A percentile compares a stretch with the other conserved stretches of the same genome.
phyloP scores from a whole-genome alignment of 2,329 filamentous ascomycete species.

The Cladosporium sp. region DNA sequence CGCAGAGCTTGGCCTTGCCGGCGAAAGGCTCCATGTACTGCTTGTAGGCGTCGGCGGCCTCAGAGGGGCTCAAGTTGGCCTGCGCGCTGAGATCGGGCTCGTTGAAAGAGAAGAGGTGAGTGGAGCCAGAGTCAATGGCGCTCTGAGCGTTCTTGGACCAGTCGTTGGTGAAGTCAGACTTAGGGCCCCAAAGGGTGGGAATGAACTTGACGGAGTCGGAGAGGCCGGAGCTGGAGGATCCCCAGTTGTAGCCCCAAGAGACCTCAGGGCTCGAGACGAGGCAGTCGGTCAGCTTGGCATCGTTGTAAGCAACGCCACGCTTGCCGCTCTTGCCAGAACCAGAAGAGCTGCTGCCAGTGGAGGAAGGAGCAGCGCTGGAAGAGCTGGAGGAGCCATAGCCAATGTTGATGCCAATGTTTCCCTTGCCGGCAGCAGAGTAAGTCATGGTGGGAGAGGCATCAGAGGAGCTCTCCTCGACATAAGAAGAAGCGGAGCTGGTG shows the following conservation, averaged over 20 bases:
- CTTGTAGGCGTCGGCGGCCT: slow-evolving; percentile 56
- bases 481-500: slow-evolving; percentile 14
- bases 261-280: slow-evolving; percentile 52
- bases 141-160: slow-evolving; percentile 55
- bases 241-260: slow-evolving; percentile 72
- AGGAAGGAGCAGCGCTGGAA: slow-evolving; percentile 15
- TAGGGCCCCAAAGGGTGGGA: slow-evolving; percentile 61
- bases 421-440: slow-evolving; percentile 14
- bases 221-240: slow-evolving; percentile 47
- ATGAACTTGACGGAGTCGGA: slow-evolving; percentile 56
- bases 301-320: slow-evolving; percentile 70
- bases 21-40: slow-evolving; percentile 57
- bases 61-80: slow-evolving; percentile 56
- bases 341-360: slow-evolving; percentile 16
- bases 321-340: slow-evolving; percentile 45
- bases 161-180: slow-evolving; percentile 43
- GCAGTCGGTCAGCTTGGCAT: slow-evolving; percentile 52
- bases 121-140: slow-evolving; percentile 57
- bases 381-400: slow-evolving; percentile 12
- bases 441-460: slow-evolving; percentile 13
- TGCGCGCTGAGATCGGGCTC: slow-evolving; percentile 66
- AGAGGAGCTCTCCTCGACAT: slow-evolving; percentile 8
- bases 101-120: slow-evolving; percentile 67
- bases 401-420: slow-evolving; percentile 4
- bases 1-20: slow-evolving; percentile 56